A percentile compares a stretch with the other conserved stretches of the same genome.
These are phyloP conservation scores for Pseudohalonectria lignicola DNA, from an alignment of 2,329 filamentous ascomycete genomes.

Conservation along the genomic window DNA sequence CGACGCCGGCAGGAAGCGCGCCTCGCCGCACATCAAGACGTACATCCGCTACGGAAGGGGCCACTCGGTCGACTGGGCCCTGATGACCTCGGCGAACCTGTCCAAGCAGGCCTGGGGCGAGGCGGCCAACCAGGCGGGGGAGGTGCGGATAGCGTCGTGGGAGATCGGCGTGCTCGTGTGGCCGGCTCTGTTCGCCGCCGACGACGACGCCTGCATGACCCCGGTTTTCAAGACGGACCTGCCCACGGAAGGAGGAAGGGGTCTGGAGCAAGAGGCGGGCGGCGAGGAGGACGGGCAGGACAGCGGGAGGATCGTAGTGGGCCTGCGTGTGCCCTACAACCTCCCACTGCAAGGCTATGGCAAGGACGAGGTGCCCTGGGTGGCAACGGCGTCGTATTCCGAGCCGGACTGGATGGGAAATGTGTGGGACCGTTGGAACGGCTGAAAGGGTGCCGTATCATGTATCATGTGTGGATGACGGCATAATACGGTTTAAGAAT, in stretches of 20 bases:
- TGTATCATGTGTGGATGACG: too few relatives aligned
- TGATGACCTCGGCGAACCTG: conserved; percentile 83
- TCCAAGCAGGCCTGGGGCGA: conserved; percentile 86
- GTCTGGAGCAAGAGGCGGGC: conserved; percentile 8
- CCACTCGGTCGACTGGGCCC: conserved; percentile 66
- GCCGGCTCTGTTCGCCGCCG: conserved; percentile 51
- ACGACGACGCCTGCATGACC: conserved; percentile 49
- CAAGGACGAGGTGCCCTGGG: conserved; percentile 62
- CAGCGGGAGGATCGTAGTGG: conserved; percentile 51
- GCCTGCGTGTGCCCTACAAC: conserved; percentile 73
- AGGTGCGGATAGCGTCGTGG: conserved; percentile 67
- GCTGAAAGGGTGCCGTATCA: too few relatives aligned
- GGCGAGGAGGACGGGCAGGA: too few relatives aligned
- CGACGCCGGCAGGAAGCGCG: conserved; percentile 52
- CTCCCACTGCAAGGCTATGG: conserved; percentile 60
- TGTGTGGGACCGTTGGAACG: too few relatives aligned
- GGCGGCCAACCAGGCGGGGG: conserved; percentile 38
- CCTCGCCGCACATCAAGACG: conserved; percentile 83
- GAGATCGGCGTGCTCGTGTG: conserved; percentile 78
- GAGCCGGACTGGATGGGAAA: conserved; percentile 51
- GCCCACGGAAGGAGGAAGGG: conserved; percentile 21
- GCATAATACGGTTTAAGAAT: too few relatives aligned
- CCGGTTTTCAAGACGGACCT: conserved; percentile 54
- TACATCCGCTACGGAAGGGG: conserved; percentile 54
- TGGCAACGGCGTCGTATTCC: conserved; percentile 46